Percentiles rank a stretch among this genome's conserved stretches.
Conservation (phyloP, 148 eudicot genomes). For the Polygonum maritimum region DNA sequence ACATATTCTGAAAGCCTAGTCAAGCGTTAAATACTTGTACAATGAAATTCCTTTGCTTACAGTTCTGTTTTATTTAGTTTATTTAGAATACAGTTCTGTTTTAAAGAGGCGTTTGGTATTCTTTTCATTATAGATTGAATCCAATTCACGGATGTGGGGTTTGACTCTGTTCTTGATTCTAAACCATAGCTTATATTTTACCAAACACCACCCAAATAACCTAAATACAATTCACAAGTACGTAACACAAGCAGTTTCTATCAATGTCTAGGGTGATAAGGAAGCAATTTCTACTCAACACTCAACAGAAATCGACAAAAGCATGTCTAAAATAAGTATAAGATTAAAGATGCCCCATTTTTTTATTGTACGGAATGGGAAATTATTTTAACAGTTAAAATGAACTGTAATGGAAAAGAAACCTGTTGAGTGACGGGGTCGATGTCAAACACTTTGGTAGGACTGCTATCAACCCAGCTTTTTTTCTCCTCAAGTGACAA, state of each 20-base stretch:
- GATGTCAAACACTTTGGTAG: slow-evolving; percentile 87
- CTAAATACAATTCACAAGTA: background rate
- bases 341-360: background rate
- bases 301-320: background rate
- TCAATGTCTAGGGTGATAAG: background rate
- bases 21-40: background rate
- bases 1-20: background rate
- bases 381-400: background rate
- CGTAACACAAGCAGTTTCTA: background rate
- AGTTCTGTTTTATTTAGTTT: background rate
- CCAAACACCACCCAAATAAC: background rate
- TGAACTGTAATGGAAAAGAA: slow-evolving; percentile 10
- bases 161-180: background rate
- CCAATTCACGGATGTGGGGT: background rate
- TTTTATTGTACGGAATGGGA: background rate
- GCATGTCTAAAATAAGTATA: background rate
- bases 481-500: slow-evolving; percentile 65
- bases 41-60: background rate
- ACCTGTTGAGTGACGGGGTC: slow-evolving; percentile 77
- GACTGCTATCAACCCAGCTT: slow-evolving; percentile 81
- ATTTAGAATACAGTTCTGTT: background rate
- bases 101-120: background rate
- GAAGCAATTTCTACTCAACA: background rate
- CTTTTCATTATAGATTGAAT: background rate
- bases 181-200: background rate